Percentiles rank a stretch among this genome's conserved stretches.
Conservation (phyloP, 1,284 basidiomycete species). For the Vanrija humicola region DNA sequence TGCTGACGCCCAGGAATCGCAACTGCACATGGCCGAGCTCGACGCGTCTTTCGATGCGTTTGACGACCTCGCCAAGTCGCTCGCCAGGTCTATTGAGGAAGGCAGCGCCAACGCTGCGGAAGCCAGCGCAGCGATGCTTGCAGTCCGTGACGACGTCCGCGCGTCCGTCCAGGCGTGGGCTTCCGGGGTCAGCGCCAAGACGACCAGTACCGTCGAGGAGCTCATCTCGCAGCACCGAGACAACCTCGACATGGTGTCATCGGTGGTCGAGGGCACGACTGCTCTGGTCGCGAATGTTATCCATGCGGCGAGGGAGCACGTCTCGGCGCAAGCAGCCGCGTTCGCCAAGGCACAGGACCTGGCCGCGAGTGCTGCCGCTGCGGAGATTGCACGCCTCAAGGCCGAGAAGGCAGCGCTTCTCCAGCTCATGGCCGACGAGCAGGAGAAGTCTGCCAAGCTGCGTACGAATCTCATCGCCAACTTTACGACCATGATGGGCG, state of each 20-base stretch:
- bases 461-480: conserved; percentile 68
- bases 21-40: conserved; percentile 26
- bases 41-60: conserved; percentile 57
- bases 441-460: conserved; percentile 60
- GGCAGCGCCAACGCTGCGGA: conserved; percentile 56
- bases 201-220: conserved; percentile 36
- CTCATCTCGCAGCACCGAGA: conserved; percentile 42
- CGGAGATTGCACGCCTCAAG: conserved; percentile 64
- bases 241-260: conserved; percentile 43
- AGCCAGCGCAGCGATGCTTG: conserved; percentile 34
- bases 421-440: conserved; percentile 64
- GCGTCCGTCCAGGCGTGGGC: conserved; percentile 41
- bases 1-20: conserved; percentile 24
- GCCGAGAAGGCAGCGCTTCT: conserved; percentile 68
- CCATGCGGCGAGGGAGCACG: conserved; percentile 58
- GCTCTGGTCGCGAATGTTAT: conserved; percentile 60
- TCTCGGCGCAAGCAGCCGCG: conserved; percentile 57
- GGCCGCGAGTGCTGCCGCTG: conserved; percentile 55
- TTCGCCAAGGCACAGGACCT: conserved; percentile 56
- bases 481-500: conserved; percentile 65
- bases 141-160: conserved; percentile 36
- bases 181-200: conserved; percentile 24
- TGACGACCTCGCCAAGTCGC: conserved; percentile 58
- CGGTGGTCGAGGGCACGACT: conserved; percentile 41
- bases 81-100: conserved; percentile 59